Evolutionary conservation across 1,284 basidiomycete species (phyloP), one percentile per base, ranked within the genome.

Genomic region (Heliocybe sulcata): DNA sequence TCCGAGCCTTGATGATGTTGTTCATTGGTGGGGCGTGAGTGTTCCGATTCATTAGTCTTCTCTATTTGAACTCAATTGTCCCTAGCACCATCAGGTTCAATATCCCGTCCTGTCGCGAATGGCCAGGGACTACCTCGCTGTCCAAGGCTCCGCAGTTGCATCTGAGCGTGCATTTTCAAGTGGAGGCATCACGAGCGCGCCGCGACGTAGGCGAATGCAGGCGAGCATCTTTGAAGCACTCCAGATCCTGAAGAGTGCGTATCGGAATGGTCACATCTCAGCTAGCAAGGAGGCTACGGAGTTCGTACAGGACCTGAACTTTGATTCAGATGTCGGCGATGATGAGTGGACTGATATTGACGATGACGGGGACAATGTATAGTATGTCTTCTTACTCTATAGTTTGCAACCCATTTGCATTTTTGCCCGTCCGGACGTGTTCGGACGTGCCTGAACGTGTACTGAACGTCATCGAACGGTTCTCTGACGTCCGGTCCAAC

Each of bases 21-120:
- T 52, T 9, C 29, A 16, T 4, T 52, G 51, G 51, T 52, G 51
- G 51, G 51, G 51, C 4, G 51, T 52, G 19, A 52, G 51, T 52
- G 14, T 38, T 12, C 27, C n/a, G n/a, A n/a, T n/a, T n/a, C 16
- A 25, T 22, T 23, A 16, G 11, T 9, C 8, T 25, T 49, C 20
- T 9, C 27, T 25, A 29, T 12, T 16, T 51, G 49, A 25, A n/a
- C 35, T 51, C 12, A 42, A 49, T 25, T 20, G 19, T 20, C 22
- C 29, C n/a, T 33, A 57, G 52, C 45, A 1, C 65, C 68, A 2
- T 48, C 71, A 1, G 60, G 53, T 49, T 55, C 4, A 74, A 71
- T 58, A 73, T 69, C 59, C 59, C 57, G 16, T 64, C 65, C 38
- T 64, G 67, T 45, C 55, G 6, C 10, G 42, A 12, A 56, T 56